phyloP scores from a whole-genome alignment of 225 moss, liverwort and hornwort species.

The Pseudisothecium myosuroides region DNA sequence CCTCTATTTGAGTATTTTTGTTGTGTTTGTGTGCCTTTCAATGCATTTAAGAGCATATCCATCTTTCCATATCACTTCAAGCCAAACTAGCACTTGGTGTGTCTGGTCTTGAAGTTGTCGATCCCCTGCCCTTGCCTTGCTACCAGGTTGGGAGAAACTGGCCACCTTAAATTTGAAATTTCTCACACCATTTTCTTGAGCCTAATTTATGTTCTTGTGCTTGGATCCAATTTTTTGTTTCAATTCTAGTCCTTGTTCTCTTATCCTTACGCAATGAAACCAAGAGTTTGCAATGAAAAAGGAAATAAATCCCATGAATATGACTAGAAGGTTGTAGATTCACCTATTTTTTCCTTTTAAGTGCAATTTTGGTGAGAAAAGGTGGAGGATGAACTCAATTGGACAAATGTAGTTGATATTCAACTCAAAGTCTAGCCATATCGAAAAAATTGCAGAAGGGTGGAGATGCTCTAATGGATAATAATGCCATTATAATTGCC shows the following conservation, averaged over 20 bases:
- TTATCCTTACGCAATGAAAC: not conserved
- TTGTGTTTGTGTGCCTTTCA: not conserved
- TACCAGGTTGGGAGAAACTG: fast-evolving
- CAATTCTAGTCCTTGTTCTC: not conserved
- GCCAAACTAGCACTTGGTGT: fast-evolving
- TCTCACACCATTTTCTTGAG: fast-evolving
- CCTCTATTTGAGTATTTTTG: not conserved
- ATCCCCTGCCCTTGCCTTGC: fast-evolving
- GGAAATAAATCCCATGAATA: not conserved
- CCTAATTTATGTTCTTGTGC: fast-evolving
- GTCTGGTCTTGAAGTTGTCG: not conserved
- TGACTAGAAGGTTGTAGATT: too few relatives aligned
- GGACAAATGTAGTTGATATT: not conserved
- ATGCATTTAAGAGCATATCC: not conserved
- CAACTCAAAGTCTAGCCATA: fast-evolving
- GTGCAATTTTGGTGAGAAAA: not conserved
- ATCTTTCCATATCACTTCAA: fast-evolving
- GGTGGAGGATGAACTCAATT: fast-evolving
- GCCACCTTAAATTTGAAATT: not conserved
- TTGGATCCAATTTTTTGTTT: fast-evolving
- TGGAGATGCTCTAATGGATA: fast-evolving
- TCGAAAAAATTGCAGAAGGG: not conserved
- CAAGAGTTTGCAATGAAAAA: not conserved
- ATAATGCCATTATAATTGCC: not conserved
- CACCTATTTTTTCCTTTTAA: not conserved